Base-by-base conservation (phyloP, 2,329 filamentous ascomycete genomes). In the Kalmusia sp. region DNA sequence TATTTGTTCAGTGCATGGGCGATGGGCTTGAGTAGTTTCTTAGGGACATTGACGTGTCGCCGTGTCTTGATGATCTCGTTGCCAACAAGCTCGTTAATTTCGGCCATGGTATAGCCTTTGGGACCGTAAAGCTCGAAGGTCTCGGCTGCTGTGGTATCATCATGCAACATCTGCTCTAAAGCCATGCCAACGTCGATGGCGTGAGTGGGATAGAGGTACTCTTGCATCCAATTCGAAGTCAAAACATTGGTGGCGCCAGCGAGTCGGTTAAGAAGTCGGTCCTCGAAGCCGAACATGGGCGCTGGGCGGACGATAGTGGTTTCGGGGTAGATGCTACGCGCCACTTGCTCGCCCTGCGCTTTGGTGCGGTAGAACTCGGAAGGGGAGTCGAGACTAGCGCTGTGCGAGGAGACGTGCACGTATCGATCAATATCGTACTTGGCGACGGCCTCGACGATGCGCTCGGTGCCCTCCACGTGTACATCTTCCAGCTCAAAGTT, bases 361-460 rank as follows among this genome's bases (percentile, higher is more conserved):
- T 99, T 99, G 64, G 92, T 96, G 55, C 89, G 83, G 77, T 90
- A 97, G 84, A 93, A 99, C 70, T 95, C 91, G 9, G 92, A 93
- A 2, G 87, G 77, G 15, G 93, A 98, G 63, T 90, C 82, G 37
- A 86, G 83, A 75, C 89, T 82, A 52, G 92, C 93, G 71, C 93
- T 98, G 83, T 96, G 93, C 27, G 93, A 96, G 8, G 95, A 99
- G 65, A 99, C 88, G 68, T 99, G 95, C 61, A 99, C 92, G 77
- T 91, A 99, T 61, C 95, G 88, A 78, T 99, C 95, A 63, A 97
- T 87, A 69, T 99, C 93, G 78, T 99, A 99, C 79, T 99, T 99
- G 68, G 93, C 95, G 48, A 92, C 92, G 48, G 95, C 92, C 73
- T 96, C 92, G 45, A 86, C 91, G 68, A 99, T 99, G 64, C 95